Base-by-base conservation (phyloP, 257 asterid genomes). In the Datura wrightii region DNA sequence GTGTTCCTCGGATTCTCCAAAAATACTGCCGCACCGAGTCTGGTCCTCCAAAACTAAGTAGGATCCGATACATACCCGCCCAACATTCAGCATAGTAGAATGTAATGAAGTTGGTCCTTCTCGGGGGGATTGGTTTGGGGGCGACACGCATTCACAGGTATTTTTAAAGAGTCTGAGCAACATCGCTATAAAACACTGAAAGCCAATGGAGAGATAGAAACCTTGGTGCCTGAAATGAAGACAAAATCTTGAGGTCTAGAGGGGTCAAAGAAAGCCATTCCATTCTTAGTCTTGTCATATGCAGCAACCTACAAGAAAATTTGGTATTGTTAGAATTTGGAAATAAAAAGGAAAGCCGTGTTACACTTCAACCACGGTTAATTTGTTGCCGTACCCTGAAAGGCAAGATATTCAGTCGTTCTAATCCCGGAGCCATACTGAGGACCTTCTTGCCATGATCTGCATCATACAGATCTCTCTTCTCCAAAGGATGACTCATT, bases 341-440 rank as follows among this genome's bases (percentile, higher is more conserved):
- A 48, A 42, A 18, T 46, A 19, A 74, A 74, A 46, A 74, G 44
- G 60, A 48, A 48, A 74, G 24, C 48, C 7, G 5, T 3, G 10
- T 5, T 24, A 0, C 14, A 24, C 19, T 74, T 6, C 48, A 24
- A 48, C 19, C 37, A 58, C 10, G 55, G n/a, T 1, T 19, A 39
- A 53, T 24, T 39, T 10, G 48, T 53, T 80, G 5, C 24, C 60
- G 24, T 88, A 95, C 99, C 97, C 88, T 94, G 88, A 96, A 96
- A 8, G 98, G 99, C 48, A 96, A 88, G 83, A 96, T 96, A 88
- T 93, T 96, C 56, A 96, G 92, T 79, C 94, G 87, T 88, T 96
- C 99, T 66, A 96, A 85, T 76, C 99, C 99, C 3, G 98, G 99
- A 71, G 98, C 99, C 99, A 96, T 93, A 90, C 97, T 90, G 15